phyloP scores from a whole-genome alignment of 75 land plant genomes.

The Ceratopteris richardii region DNA sequence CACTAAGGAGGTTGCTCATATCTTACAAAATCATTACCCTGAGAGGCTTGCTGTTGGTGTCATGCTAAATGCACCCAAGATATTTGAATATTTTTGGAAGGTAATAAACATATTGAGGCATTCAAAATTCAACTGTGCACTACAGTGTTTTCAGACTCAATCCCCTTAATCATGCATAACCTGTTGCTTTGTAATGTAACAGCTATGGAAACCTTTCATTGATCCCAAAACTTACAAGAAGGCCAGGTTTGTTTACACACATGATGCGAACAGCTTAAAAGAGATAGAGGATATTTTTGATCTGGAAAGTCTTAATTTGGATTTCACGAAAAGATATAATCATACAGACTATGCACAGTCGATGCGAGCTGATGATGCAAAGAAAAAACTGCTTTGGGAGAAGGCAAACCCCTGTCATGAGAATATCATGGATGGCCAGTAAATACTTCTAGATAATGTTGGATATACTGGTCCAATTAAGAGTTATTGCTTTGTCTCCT shows the following conservation, averaged over 20 bases:
- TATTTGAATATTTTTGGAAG: slow-evolving; percentile 79
- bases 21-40: slow-evolving; percentile 87
- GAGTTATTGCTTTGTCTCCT: no score
- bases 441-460: no score
- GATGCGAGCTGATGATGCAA: no score
- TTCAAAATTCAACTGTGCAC: background rate
- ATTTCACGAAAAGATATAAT: no score
- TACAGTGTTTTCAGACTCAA: background rate
- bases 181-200: background rate
- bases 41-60: slow-evolving; percentile 65
- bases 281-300: slow-evolving; percentile 46
- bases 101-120: slow-evolving; percentile 17
- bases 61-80: slow-evolving; percentile 78
- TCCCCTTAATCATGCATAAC: background rate
- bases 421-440: no score
- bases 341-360: no score
- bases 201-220: slow-evolving; percentile 77
- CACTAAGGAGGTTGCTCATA: slow-evolving; percentile 55
- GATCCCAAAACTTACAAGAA: slow-evolving; percentile 73
- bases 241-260: slow-evolving; percentile 71
- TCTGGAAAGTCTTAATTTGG: no score
- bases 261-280: slow-evolving; percentile 53
- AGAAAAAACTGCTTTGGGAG: no score
- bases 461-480: no score
- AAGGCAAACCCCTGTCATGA: no score